Percentiles rank a stretch among this genome's conserved stretches.
Evolutionary conservation across 1,284 basidiomycete species (phyloP).

Genomic region (Cutaneotrichosporon cavernicola): DNA sequence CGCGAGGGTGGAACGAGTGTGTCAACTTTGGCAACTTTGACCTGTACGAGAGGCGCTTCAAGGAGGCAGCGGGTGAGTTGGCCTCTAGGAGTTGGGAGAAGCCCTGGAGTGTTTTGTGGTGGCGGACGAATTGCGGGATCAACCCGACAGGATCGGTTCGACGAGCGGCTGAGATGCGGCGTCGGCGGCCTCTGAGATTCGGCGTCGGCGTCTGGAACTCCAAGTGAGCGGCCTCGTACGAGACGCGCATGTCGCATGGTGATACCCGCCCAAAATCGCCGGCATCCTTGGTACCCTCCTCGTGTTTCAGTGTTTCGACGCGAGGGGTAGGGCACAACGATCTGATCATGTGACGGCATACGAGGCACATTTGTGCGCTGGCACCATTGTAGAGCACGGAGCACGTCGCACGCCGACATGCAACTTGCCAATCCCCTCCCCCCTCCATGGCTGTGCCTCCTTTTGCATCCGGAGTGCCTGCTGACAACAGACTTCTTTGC

Average conservation of each 20-base stretch:
- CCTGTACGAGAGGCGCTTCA: slow-evolving; percentile 78
- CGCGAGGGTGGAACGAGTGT: slow-evolving; percentile 94
- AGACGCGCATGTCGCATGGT: background rate
- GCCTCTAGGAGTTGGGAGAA: background rate
- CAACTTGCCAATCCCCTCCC: background rate
- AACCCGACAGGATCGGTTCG: too few relatives aligned
- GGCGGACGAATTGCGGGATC: background rate
- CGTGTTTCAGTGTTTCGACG: background rate
- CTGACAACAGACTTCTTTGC: slow-evolving; percentile 68
- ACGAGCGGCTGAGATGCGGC: background rate
- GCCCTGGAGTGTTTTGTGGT: background rate
- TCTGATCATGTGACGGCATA: background rate
- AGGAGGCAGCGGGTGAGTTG: slow-evolving; percentile 63
- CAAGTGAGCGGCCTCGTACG: background rate
- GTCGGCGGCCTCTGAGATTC: background rate
- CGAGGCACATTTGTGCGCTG: background rate
- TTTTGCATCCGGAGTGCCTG: slow-evolving; percentile 2
- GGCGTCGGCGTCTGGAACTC: background rate
- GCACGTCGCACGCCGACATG: background rate
- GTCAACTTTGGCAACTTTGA: slow-evolving; percentile 91
- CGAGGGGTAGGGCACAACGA: background rate
- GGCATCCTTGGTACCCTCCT: background rate
- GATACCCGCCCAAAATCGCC: background rate
- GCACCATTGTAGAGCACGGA: background rate
- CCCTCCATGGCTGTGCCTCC: background rate